phyloP scores from a whole-genome alignment of 768 basidiomycete genomes.

The Xanthoconium purpureum region DNA sequence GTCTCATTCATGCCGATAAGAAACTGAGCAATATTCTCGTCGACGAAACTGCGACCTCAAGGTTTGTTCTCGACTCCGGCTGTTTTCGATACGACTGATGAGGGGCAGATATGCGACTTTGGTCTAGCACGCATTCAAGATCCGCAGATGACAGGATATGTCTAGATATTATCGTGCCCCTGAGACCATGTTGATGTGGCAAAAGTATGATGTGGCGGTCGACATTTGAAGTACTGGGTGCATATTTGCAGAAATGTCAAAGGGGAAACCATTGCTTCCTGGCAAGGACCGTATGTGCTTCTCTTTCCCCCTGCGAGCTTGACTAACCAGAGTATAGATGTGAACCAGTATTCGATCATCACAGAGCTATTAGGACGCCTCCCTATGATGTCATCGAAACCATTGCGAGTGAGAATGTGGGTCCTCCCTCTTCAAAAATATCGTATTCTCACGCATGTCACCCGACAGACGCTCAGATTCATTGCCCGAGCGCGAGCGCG shows the following conservation, averaged over 20 bases:
- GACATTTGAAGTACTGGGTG: conserved; percentile 99
- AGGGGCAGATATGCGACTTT: conserved; percentile 90
- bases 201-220: conserved; percentile 99
- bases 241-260: conserved; percentile 99
- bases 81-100: conserved; percentile 2
- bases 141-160: conserved; percentile 99
- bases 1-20: conserved; percentile 34
- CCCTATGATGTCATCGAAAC: conserved; percentile 99
- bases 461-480: conserved; percentile 84
- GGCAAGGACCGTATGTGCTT: conserved; percentile 95
- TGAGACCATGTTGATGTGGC: conserved; percentile 99
- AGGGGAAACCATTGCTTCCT: conserved; percentile 97
- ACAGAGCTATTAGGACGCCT: conserved; percentile 96
- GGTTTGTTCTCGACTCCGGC: conserved; percentile 41
- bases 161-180: conserved; percentile 99
- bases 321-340: conserved; percentile 57
- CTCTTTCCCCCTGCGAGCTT: not conserved
- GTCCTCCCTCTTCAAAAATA: conserved; percentile 24
- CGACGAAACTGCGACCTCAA: conserved; percentile 99
- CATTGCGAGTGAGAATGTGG: conserved; percentile 94
- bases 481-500: conserved; percentile 94
- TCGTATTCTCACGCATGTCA: conserved; percentile 12
- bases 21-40: conserved; percentile 99
- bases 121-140: conserved; percentile 98
- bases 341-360: conserved; percentile 99